Conservation (phyloP, 306 rosid species). For the Medicago truncatula region MtrunA17r5.0-ANR NC_053047.1:12173501-12174000, state of each 20-base stretch:
- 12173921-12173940: constrained; percentile 59
- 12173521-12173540: constrained; percentile 61
- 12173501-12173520: constrained; percentile 76
- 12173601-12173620: not conserved
- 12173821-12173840: constrained; percentile 74
- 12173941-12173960: constrained; percentile 73
- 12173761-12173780: constrained; percentile 47
- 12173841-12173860: constrained; percentile 85
- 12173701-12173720: not conserved
- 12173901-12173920: constrained; percentile 79
- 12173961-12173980: constrained; percentile 80
- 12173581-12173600: constrained; percentile 42
- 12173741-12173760: not conserved
- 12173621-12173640: not conserved
- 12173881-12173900: constrained; percentile 73
- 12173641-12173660: too few species aligned
- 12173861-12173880: constrained; percentile 82
- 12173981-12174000: constrained; percentile 68
- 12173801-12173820: constrained; percentile 80
- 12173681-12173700: not conserved
- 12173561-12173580: constrained; percentile 69
- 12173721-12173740: not conserved
- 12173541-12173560: constrained; percentile 73
- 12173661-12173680: not conserved
- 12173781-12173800: constrained; percentile 59